A percentile compares a stretch with the other conserved stretches of the same genome.
Evolutionary conservation across 176 grass and related monocot species (phyloP).

Genomic region (Aechmea fasciata): DNA sequence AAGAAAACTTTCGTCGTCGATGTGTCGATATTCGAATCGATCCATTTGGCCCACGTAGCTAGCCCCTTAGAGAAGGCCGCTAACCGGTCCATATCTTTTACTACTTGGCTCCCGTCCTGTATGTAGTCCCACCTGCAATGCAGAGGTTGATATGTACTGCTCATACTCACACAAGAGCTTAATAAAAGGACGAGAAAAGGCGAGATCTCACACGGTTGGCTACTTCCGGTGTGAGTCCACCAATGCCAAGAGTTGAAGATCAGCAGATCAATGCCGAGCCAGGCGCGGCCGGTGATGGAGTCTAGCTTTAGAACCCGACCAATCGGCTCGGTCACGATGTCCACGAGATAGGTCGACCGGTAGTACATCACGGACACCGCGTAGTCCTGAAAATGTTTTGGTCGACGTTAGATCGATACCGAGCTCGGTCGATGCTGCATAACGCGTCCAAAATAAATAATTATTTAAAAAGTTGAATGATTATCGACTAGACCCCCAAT

Average conservation of each 20-base stretch:
- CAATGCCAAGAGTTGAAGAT: conserved; percentile 96
- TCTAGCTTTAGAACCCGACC: conserved; percentile 85
- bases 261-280: conserved; percentile 58
- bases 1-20: conserved; percentile 71
- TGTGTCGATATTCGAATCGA: conserved; percentile 58
- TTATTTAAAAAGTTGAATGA: no score
- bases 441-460: no score
- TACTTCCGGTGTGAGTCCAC: conserved; percentile 89
- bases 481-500: no score
- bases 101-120: conserved; percentile 47
- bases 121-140: conserved; percentile 77
- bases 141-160: neutral
- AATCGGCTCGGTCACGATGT: conserved; percentile 51
- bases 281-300: conserved; percentile 63
- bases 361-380: conserved; percentile 63
- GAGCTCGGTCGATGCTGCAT: no score
- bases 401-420: neutral
- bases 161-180: neutral
- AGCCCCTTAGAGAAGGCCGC: conserved; percentile 82
- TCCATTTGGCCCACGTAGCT: conserved; percentile 80
- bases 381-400: conserved; percentile 46
- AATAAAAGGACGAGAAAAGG: neutral
- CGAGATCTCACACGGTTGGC: conserved; percentile 52
- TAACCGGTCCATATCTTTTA: conserved; percentile 79
- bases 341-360: conserved; percentile 77